Evolutionary conservation across 2,329 filamentous ascomycete species (phyloP), one percentile per base, ranked within the genome.

Genomic region (Cercospora sesami): DNA sequence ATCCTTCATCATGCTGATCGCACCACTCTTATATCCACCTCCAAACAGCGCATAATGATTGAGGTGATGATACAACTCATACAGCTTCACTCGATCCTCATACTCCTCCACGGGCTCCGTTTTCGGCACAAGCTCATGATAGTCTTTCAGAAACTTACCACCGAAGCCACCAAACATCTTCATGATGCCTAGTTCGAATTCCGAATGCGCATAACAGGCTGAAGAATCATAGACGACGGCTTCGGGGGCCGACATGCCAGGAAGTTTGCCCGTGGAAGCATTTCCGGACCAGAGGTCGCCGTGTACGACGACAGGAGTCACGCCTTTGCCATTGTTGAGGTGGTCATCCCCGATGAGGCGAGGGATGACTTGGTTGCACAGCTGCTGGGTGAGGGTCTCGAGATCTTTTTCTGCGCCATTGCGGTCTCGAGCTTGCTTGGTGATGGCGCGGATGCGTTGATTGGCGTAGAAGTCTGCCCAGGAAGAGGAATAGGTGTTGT

Each of bases 231-330:
- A 97, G 1, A 96, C 87, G 0, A 97, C 87, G 71, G 93, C 90
- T 72, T 94, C 91, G 0, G 84, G 80, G 1, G 82, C 84, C 0
- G 84, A 83, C 45, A 80, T 80, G 0, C 81, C 80, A 3, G 82
- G 82, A 63, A 96, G 89, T 51, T 82, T 83, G 0, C 91, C 93
- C 3, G 82, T 79, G 10, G 88, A 87, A 60, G 91, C 88, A 78
- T 97, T 97, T 0, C 94, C 94, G 71, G 89, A 91, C 94, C 94
- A 97, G n/a, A 97, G 79, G 80, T 97, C 94, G 0, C 94, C 94
- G 76, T 98, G 94, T 0, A 97, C 84, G 5, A 96, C 86, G 0
- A 95, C 93, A 0, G 94, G 93, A n/a, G 78, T 82, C 28, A 95
- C 84, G 0, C 84, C 86, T 59, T 86, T 81, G 4, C 86, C 85